phyloP scores from a whole-genome alignment of 352 stramenopile genomes.

The Phytophthora hibernalis region DNA sequence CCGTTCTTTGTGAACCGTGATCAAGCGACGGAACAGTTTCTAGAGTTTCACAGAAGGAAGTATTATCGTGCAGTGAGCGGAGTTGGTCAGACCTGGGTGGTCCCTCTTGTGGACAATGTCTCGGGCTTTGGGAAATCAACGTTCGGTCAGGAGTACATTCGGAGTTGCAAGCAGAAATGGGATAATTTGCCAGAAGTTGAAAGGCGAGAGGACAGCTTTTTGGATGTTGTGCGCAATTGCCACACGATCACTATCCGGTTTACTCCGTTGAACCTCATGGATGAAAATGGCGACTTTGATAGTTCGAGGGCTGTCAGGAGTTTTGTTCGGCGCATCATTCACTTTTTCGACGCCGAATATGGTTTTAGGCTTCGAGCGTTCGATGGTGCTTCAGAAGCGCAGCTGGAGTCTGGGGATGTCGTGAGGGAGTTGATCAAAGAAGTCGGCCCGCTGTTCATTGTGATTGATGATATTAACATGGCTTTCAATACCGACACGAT shows the following conservation, averaged over 20 bases:
- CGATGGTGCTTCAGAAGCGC: background rate
- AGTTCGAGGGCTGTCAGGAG: too few species aligned
- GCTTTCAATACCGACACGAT: background rate
- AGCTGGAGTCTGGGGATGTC: too few species aligned
- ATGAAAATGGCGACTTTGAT: background rate
- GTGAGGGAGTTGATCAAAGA: conserved; percentile 22
- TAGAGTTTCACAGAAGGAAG: conserved; percentile 3
- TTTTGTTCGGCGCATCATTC: too few species aligned
- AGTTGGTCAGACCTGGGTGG: background rate
- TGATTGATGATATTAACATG: conserved; percentile 23
- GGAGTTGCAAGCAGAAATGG: conserved; percentile 9
- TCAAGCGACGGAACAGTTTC: background rate
- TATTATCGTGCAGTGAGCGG: conserved; percentile 6
- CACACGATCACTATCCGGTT: conserved; percentile 16
- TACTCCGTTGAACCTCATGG: background rate
- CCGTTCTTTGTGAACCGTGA: conserved; percentile 10
- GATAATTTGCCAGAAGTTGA: background rate
- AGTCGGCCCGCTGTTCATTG: conserved; percentile 36
- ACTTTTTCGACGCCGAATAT: too few species aligned
- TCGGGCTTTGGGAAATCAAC: conserved; percentile 19
- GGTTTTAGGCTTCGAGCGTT: too few species aligned
- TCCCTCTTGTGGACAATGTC: conserved; percentile 28
- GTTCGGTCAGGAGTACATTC: conserved; percentile 20
- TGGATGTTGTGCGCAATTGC: conserved; percentile 7
- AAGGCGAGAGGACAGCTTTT: background rate